Conservation (phyloP, 2,329 filamentous ascomycete genomes). For the Sarocladium brachiariae region DNA sequence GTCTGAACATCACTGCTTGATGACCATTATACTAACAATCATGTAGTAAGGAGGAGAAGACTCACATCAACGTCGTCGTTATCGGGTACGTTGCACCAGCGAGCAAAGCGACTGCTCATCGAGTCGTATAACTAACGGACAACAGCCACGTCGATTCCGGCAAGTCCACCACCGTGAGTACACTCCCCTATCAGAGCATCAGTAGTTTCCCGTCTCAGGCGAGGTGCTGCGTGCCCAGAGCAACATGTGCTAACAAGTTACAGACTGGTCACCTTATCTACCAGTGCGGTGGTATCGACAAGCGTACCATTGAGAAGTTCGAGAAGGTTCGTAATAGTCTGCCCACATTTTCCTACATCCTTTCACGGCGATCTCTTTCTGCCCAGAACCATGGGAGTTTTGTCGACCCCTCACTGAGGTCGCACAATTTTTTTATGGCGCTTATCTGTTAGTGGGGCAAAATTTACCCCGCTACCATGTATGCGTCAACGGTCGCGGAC, state of each 20-base stretch:
- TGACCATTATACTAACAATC: constrained; percentile 12
- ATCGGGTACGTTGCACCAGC: constrained; percentile 43
- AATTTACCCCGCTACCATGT: constrained; percentile 13
- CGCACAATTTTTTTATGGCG: constrained; percentile 17
- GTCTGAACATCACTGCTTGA: neutral
- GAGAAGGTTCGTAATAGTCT: constrained; percentile 73
- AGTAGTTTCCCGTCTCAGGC: too few relatives aligned
- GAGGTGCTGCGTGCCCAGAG: constrained; percentile 1
- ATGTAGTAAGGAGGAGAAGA: constrained; percentile 86
- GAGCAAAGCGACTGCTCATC: constrained; percentile 24
- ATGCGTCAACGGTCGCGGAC: constrained; percentile 2
- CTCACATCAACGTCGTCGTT: constrained; percentile 96
- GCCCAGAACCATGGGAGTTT: neutral
- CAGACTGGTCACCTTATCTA: constrained; percentile 91
- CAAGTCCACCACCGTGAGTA: constrained; percentile 93
- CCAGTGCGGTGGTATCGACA: constrained; percentile 99
- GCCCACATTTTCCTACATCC: neutral
- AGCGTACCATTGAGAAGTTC: constrained; percentile 99
- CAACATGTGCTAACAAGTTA: constrained; percentile 5
- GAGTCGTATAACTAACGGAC: constrained; percentile 16
- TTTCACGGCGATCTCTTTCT: constrained; percentile 11
- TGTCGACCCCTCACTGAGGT: constrained; percentile 13
- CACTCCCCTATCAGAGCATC: too few relatives aligned
- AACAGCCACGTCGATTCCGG: constrained; percentile 92
- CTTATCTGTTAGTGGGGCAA: constrained; percentile 19